Evolutionary conservation across 2,329 filamentous ascomycete species (phyloP).

Genomic region (Beauveria pseudobassiana): DNA sequence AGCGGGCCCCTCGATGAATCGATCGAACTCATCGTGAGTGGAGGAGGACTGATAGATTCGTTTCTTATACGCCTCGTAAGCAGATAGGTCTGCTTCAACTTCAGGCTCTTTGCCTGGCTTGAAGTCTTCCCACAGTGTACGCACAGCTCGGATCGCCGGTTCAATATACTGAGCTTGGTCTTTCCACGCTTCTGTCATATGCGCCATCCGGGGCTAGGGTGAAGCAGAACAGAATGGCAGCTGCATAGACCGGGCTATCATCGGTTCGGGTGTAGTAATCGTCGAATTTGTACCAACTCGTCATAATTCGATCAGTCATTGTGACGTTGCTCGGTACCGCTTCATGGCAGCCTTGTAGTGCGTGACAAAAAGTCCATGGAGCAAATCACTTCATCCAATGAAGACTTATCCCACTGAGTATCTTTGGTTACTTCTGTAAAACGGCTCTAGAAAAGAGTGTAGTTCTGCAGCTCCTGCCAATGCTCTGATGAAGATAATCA

Average conservation of each 20-base stretch:
- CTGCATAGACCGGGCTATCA: neutral
- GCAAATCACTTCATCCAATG: neutral
- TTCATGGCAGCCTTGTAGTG: neutral
- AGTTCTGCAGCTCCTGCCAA: slow-evolving; percentile 8
- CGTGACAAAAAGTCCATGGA: slow-evolving; percentile 2
- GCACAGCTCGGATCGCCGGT: neutral
- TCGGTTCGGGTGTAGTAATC: slow-evolving; percentile 2
- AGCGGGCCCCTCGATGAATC: slow-evolving; percentile 2
- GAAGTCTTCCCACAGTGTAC: neutral
- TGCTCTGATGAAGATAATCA: slow-evolving; percentile 8
- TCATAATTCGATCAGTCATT: slow-evolving; percentile 2
- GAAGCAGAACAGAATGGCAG: slow-evolving; percentile 1
- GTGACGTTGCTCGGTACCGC: neutral
- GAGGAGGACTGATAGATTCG: neutral
- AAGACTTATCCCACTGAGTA: slow-evolving; percentile 4
- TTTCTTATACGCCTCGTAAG: neutral
- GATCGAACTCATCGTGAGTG: neutral
- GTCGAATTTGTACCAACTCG: neutral
- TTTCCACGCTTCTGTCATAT: slow-evolving; percentile 2
- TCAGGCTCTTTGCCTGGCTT: neutral
- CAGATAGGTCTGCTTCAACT: neutral
- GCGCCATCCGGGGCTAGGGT: neutral
- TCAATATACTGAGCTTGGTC: neutral
- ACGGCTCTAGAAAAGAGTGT: slow-evolving; percentile 6
- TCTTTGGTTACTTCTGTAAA: slow-evolving; percentile 7